Conservation (phyloP, 2,329 filamentous ascomycete genomes). For the Didymella pomorum region DNA sequence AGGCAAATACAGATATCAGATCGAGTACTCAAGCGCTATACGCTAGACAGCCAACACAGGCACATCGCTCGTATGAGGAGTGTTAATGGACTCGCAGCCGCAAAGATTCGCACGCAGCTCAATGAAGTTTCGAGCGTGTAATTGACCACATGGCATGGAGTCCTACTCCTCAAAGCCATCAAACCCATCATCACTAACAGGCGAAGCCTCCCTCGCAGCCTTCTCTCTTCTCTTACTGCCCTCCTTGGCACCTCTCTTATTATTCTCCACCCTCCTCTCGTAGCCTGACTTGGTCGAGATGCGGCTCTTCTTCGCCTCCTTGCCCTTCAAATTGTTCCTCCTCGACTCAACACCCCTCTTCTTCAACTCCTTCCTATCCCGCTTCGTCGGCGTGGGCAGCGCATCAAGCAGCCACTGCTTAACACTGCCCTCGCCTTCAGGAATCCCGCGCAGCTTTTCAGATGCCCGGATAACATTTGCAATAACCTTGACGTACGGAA, state of each 20-base stretch:
- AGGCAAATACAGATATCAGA: too few relatives aligned
- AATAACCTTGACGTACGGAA: slow-evolving; percentile 86
- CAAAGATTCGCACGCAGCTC: too few relatives aligned
- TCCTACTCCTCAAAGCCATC: not conserved
- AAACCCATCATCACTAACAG: not conserved
- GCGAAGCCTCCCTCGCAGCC: slow-evolving; percentile 1
- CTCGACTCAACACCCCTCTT: slow-evolving; percentile 80
- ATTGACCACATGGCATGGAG: too few relatives aligned
- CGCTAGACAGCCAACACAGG: too few relatives aligned
- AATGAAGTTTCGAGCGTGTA: too few relatives aligned
- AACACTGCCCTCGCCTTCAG: slow-evolving; percentile 57
- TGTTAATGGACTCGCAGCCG: too few relatives aligned
- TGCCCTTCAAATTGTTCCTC: slow-evolving; percentile 49
- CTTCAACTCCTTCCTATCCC: slow-evolving; percentile 83
- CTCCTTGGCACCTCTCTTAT: slow-evolving; percentile 61
- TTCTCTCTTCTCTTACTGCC: slow-evolving; percentile 44
- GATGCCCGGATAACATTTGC: slow-evolving; percentile 90
- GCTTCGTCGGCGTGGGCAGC: slow-evolving; percentile 83
- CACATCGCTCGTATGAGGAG: too few relatives aligned
- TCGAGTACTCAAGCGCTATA: too few relatives aligned
- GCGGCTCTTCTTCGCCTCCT: slow-evolving; percentile 54
- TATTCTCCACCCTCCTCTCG: slow-evolving; percentile 74
- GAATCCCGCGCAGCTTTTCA: slow-evolving; percentile 69
- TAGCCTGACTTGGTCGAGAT: slow-evolving; percentile 87
- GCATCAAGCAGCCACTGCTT: slow-evolving; percentile 82